Evolutionary conservation across 106 monocot genomes (phyloP).

Genomic region (Iris macrosiphon): DNA sequence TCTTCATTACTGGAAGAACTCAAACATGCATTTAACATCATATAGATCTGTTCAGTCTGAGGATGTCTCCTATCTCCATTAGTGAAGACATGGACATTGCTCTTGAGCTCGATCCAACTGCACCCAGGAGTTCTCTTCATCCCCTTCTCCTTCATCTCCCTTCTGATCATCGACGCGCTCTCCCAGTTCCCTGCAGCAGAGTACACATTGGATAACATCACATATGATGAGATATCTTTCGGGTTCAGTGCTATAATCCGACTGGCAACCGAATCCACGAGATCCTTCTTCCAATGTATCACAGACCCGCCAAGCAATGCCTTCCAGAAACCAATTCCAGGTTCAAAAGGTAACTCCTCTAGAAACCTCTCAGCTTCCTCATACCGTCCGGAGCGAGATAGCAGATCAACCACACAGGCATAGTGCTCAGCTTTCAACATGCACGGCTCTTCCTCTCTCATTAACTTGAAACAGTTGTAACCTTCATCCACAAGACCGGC

Average conservation of each 20-base stretch:
- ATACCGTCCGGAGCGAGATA: conserved; percentile 40
- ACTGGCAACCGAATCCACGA: conserved; percentile 21
- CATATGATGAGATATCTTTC: conserved; percentile 44
- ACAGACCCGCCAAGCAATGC: conserved; percentile 44
- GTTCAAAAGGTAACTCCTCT: conserved; percentile 54
- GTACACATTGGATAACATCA: conserved; percentile 65
- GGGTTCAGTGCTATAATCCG: conserved; percentile 34
- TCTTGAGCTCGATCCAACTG: conserved; percentile 78
- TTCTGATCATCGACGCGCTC: conserved; percentile 33
- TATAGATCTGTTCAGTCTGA: conserved; percentile 48
- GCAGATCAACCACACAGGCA: conserved; percentile 52
- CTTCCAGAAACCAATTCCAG: conserved; percentile 82
- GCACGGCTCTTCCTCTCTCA: conserved; percentile 31
- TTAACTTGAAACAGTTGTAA: conserved; percentile 26
- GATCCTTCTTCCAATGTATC: conserved; percentile 28
- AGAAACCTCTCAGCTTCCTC: conserved; percentile 46
- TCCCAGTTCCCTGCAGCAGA: conserved; percentile 53
- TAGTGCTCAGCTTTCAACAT: conserved; percentile 61
- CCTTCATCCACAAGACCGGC: conserved; percentile 65
- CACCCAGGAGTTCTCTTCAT: conserved; percentile 63
- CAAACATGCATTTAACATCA: conserved; percentile 18
- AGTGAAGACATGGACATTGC: conserved; percentile 50
- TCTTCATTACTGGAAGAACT: too few relatives aligned
- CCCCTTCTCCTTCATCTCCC: conserved; percentile 55
- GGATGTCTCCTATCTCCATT: conserved; percentile 48